Conservation (phyloP, 371 early-diverging fungal genomes). For the Haplosporangium sp. region DNA sequence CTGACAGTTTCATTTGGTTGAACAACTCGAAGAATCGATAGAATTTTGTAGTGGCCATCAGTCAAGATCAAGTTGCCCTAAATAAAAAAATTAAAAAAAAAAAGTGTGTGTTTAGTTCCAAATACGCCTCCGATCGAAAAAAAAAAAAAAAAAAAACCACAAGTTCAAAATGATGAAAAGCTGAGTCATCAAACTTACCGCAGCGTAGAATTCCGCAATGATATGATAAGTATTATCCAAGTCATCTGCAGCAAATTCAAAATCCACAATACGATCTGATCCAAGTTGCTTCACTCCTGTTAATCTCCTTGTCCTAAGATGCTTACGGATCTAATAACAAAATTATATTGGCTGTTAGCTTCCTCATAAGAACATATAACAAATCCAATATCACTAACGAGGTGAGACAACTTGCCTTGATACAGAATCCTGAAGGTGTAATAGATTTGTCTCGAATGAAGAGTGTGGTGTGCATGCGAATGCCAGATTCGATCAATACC, state of each 20-base stretch:
- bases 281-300: slow-evolving; percentile 89
- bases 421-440: slow-evolving; percentile 90
- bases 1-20: slow-evolving; percentile 78
- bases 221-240: slow-evolving; percentile 84
- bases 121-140: slow-evolving; percentile 3
- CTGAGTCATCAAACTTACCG: slow-evolving; percentile 62
- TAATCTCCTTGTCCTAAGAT: slow-evolving; percentile 86
- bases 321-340: slow-evolving; percentile 82
- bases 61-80: slow-evolving; percentile 96
- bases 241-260: slow-evolving; percentile 87
- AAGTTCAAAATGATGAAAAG: neutral
- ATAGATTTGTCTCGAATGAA: slow-evolving; percentile 88
- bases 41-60: slow-evolving; percentile 86
- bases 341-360: neutral
- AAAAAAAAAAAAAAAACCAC: neutral
- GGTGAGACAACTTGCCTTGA: slow-evolving; percentile 68
- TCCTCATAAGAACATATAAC: neutral
- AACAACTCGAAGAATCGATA: slow-evolving; percentile 89
- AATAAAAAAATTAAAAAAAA: neutral
- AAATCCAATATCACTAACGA: too few species aligned
- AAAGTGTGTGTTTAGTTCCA: neutral
- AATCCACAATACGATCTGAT: slow-evolving; percentile 92
- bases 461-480: slow-evolving; percentile 92
- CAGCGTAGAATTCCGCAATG: slow-evolving; percentile 95
- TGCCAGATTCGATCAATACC: slow-evolving; percentile 94